A percentile compares a stretch with the other conserved stretches of the same genome.
phyloP scores from a whole-genome alignment of 176 grass and related monocot species.

The Oryza coarctata region DNA sequence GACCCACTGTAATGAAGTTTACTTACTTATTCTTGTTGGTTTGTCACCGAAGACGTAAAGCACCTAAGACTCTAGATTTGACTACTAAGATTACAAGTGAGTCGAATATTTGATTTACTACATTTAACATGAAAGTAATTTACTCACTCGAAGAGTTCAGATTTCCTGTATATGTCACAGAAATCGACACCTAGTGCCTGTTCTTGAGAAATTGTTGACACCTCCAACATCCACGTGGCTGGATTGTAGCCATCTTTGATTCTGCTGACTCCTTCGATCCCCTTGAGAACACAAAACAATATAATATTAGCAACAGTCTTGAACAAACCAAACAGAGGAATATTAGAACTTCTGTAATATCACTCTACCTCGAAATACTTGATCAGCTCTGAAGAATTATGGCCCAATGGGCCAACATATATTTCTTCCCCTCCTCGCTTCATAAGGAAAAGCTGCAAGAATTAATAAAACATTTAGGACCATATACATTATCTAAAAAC shows the following conservation, averaged over 20 bases:
- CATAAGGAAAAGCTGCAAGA: slow-evolving; percentile 78
- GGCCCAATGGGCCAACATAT: slow-evolving; percentile 81
- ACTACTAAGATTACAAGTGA: not conserved
- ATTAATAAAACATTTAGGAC: slow-evolving; percentile 27
- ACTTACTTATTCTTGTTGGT: not conserved
- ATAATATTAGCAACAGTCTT: not conserved
- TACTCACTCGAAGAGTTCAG: slow-evolving; percentile 76
- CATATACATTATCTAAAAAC: not conserved
- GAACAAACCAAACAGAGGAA: not conserved
- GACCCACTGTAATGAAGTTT: not conserved
- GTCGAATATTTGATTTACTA: not conserved
- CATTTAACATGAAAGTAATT: not conserved
- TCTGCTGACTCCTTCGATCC: slow-evolving; percentile 58
- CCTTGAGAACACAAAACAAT: slow-evolving; percentile 41
- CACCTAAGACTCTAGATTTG: not conserved
- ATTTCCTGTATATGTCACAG: slow-evolving; percentile 70
- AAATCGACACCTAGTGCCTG: slow-evolving; percentile 62
- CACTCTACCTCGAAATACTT: slow-evolving; percentile 81
- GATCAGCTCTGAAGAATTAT: slow-evolving; percentile 66
- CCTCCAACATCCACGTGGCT: slow-evolving; percentile 95
- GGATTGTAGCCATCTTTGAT: slow-evolving; percentile 91
- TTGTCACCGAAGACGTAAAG: not conserved
- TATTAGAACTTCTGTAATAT: slow-evolving; percentile 12
- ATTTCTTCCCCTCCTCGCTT: slow-evolving; percentile 94
- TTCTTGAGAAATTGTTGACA: slow-evolving; percentile 60